Evolutionary conservation across 495 filamentous ascomycete genomes (phyloP), one percentile per base, ranked within the genome.

Genomic region (Pyrenula aspistea): DNA sequence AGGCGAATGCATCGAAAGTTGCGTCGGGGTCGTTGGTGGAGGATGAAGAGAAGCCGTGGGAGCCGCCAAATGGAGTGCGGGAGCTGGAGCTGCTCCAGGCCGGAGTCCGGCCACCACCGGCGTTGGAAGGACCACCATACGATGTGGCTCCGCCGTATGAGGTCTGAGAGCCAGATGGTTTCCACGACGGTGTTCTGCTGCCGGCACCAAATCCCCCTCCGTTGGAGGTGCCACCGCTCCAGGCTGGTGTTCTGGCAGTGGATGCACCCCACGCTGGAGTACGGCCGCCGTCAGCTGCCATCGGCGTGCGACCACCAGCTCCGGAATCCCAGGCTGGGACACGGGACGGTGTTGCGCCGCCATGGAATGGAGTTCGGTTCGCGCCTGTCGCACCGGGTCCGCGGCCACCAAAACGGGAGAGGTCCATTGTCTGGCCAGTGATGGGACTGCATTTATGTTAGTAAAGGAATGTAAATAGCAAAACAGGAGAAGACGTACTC

Each of bases 351-450:
- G 69, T 65, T 63, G 68, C 70, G 66, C 70, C 61, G 61, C 68
- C 61, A 55, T 71, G 58, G 63, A 71, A 63, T 65, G 73, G 57
- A 65, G 73, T 69, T 65, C 71, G 74, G 53, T 70, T 63, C 25
- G 67, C 69, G 22, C 78, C 79, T 51, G 77, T 73, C 55, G 77
- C 76, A 53, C 81, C 80, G 24, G 74, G 71, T 42, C 31, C 31
- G 15, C 31, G 31, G 24, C 84, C 81, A 48, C 83, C 76, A 57
- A 76, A 81, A 48, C 80, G 75, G 42, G 70, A 75, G 66, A 86
- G 84, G 53, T 87, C 85, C 48, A 95, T 82, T 8, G 79, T 75
- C 60, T 83, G 76, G 19, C 91, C 91, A 10, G 86, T 89, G 48
- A 89, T 66, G 12, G 80, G 77, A 63, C 74, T 77, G 51, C 1